Percentiles rank a stretch among this genome's conserved stretches.
Evolutionary conservation across 371 early-diverging fungal species (phyloP).

Genomic region (Mucor plumbeus): DNA sequence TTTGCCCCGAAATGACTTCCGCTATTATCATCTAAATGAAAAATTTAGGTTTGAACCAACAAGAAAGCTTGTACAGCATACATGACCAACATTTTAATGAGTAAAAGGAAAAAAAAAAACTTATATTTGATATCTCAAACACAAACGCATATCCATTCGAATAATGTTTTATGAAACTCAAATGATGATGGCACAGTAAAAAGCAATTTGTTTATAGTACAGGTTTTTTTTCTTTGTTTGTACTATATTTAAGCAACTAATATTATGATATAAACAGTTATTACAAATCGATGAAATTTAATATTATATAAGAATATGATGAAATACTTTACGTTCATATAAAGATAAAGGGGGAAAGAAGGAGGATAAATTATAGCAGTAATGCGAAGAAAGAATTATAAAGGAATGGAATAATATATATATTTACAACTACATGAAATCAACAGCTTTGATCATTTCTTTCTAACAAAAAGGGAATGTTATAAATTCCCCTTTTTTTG

Average conservation of each 20-base stretch:
- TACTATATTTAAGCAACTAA: not conserved
- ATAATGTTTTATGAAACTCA: not conserved
- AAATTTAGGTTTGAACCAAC: not conserved
- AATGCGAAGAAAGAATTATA: constrained; percentile 1
- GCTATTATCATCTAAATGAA: not conserved
- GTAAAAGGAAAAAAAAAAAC: not conserved
- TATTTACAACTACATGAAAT: constrained; percentile 10
- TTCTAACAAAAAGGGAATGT: constrained; percentile 9
- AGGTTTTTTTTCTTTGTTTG: not conserved
- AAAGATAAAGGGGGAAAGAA: not conserved
- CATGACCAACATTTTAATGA: not conserved
- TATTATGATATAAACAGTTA: not conserved
- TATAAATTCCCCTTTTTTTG: constrained; percentile 9
- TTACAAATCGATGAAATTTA: constrained; percentile 3
- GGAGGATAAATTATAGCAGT: not conserved
- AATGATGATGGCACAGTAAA: constrained; percentile 5
- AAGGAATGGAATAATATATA: constrained; percentile 10
- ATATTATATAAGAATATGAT: not conserved
- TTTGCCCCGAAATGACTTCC: constrained; percentile 5
- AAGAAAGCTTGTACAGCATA: not conserved
- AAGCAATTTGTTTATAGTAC: not conserved
- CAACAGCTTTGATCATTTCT: constrained; percentile 6
- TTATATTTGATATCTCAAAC: too few relatives aligned
- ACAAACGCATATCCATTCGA: too few relatives aligned
- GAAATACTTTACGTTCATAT: constrained; percentile 3